phyloP scores from a whole-genome alignment of 2,329 filamentous ascomycete genomes.

The Hymenoscyphus occultus region DNA sequence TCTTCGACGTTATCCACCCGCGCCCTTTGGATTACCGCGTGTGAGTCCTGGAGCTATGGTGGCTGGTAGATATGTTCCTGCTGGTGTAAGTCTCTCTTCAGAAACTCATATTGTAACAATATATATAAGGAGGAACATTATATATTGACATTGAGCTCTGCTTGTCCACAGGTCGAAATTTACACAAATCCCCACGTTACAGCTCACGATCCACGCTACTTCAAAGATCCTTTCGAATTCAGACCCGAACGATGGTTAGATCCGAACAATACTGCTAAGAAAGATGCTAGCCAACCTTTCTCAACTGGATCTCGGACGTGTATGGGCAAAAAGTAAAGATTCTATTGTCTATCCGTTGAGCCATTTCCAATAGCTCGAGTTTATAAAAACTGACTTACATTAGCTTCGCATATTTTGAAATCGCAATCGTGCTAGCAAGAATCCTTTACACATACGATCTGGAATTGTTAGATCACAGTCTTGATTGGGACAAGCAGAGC shows the following conservation, averaged over 20 bases:
- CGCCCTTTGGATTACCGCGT: slow-evolving; percentile 4
- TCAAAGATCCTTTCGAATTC: slow-evolving; percentile 26
- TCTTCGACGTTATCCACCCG: slow-evolving; percentile 13
- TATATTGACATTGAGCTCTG: not conserved
- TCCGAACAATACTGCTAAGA: slow-evolving; percentile 21
- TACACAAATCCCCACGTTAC: slow-evolving; percentile 36
- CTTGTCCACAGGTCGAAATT: slow-evolving; percentile 31
- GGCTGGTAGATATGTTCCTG: slow-evolving; percentile 8
- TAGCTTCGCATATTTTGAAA: slow-evolving; percentile 1
- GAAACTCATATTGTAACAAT: slow-evolving; percentile 19
- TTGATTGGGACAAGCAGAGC: slow-evolving; percentile 31
- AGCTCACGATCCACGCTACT: slow-evolving; percentile 35
- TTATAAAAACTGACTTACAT: not conserved
- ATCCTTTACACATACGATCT: slow-evolving; percentile 19
- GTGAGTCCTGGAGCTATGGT: slow-evolving; percentile 9
- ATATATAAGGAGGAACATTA: slow-evolving; percentile 27
- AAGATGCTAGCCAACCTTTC: slow-evolving; percentile 34
- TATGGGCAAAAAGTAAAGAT: slow-evolving; percentile 30
- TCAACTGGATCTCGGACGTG: slow-evolving; percentile 38
- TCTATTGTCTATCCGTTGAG: not conserved
- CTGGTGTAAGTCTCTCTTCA: slow-evolving; percentile 32
- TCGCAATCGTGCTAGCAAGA: slow-evolving; percentile 22
- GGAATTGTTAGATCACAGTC: slow-evolving; percentile 17
- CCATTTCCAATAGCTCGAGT: not conserved
- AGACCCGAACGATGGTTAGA: slow-evolving; percentile 14